Base-by-base conservation (phyloP, 177 flowering plant species). In the Tripterygium wilfordii region DNA sequence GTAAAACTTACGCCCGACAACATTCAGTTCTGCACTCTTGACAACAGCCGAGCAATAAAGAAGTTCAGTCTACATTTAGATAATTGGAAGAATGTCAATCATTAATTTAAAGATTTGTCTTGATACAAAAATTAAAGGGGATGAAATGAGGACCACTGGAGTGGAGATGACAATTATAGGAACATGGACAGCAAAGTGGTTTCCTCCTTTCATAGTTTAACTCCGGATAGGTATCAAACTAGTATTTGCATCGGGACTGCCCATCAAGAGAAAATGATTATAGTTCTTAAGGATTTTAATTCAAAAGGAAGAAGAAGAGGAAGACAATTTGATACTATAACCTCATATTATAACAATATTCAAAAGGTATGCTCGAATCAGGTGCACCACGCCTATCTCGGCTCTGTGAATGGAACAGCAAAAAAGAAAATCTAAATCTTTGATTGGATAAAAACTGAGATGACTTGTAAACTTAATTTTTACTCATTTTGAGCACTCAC, bases 321-420 rank as follows among this genome's bases (percentile, higher is more conserved):
- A 27, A 19, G 15, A 15, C n/a, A 19, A 21, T 6, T 18, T 13
- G 9, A 2, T 19, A n/a, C 2, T 29, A 33, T 32, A 2, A 82
- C 85, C 85, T 79, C 75, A 76, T 66, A 44, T 57, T 60, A 52
- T 91, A n/a, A n/a, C n/a, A n/a, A n/a, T n/a, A n/a, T n/a, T n/a
- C n/a, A n/a, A n/a, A n/a, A 42, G 96, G 91, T 17, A 82, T 67
- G 45, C 65, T 68, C 16, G 85, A 38, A 69, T 78, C 78, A 41
- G 69, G 49, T 5, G 66, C 57, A 20, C 44, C 70, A 5, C 71
- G 68, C 16, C 40, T 63, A 56, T 83, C 85, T 56, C 48, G 54
- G 17, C 46, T 69, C 48, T 75, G 88, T 22, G 80, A 60, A 63
- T 81, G 69, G 48, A 81, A 81, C 88, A 78, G 70, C 56, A 53